These are phyloP conservation scores for Eucalyptus erythrocorys DNA, from an alignment of 345 rosid genomes.

Conservation along the genomic window DNA sequence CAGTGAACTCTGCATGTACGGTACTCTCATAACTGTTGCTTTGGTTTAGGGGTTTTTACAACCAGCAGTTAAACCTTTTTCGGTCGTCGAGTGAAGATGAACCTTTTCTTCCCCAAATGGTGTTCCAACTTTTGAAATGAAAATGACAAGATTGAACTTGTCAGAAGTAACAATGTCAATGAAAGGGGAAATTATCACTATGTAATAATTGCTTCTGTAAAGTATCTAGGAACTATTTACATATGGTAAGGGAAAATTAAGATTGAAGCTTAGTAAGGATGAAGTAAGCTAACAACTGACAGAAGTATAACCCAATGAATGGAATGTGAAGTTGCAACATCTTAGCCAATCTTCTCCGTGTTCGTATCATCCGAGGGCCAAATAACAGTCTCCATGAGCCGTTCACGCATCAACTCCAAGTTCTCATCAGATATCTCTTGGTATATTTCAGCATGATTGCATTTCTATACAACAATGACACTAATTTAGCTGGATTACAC, in stretches of 20 bases:
- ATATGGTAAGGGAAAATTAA: not conserved
- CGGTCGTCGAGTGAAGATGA: not conserved
- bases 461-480: slow-evolving; percentile 42
- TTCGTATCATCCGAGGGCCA: slow-evolving; percentile 95
- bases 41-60: not conserved
- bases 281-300: not conserved
- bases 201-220: not conserved
- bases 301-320: not conserved
- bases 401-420: slow-evolving; percentile 90
- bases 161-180: not conserved
- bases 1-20: not conserved
- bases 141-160: not conserved
- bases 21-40: not conserved
- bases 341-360: slow-evolving; percentile 63
- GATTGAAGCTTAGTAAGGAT: not conserved
- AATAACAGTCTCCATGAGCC: slow-evolving; percentile 80
- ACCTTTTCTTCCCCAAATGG: not conserved
- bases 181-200: not conserved
- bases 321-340: not conserved
- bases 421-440: slow-evolving; percentile 87
- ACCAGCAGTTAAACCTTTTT: not conserved
- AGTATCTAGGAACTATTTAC: not conserved
- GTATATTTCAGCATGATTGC: slow-evolving; percentile 88
- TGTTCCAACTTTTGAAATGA: not conserved
- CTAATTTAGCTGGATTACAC: not conserved